Percentiles rank a stretch among this genome's conserved stretches.
phyloP scores from a whole-genome alignment of 768 basidiomycete genomes.

The Grammothele lineata region DNA sequence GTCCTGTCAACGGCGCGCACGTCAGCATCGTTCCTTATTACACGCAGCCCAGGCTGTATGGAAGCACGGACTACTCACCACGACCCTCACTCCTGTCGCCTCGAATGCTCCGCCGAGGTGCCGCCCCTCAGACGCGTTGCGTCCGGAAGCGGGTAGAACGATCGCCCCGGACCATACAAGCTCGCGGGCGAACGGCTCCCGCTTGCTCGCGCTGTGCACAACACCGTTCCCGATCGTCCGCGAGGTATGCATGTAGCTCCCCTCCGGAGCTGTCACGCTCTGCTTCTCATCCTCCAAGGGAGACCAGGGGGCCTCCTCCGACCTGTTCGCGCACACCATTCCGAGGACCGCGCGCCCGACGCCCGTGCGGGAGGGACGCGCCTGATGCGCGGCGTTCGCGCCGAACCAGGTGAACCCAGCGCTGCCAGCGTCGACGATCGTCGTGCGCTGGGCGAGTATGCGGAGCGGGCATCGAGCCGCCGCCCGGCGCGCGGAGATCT shows the following conservation, averaged over 20 bases:
- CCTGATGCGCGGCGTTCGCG: too few species aligned
- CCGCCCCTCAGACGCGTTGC: too few species aligned
- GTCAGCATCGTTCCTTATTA: not conserved
- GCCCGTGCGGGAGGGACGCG: too few species aligned
- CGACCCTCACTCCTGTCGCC: conserved; percentile 19
- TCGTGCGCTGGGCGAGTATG: conserved; percentile 10
- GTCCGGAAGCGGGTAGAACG: conserved; percentile 8
- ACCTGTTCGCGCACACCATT: too few species aligned
- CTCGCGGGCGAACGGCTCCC: conserved; percentile 1
- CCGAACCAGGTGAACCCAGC: not conserved
- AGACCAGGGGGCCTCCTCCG: not conserved
- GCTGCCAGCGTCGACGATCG: conserved; percentile 7
- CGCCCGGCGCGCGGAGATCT: conserved; percentile 7
- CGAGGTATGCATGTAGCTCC: conserved; percentile 9
- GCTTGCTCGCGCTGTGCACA: conserved; percentile 15
- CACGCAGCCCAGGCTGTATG: not conserved
- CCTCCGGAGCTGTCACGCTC: not conserved
- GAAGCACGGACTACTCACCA: conserved; percentile 16
- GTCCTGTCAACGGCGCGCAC: conserved; percentile 22
- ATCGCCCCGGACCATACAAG: conserved; percentile 25
- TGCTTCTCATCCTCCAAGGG: conserved; percentile 3
- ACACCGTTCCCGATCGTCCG: conserved; percentile 19
- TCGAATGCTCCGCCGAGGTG: conserved; percentile 21
- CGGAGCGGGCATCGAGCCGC: conserved; percentile 4
- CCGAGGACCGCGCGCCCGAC: too few species aligned